These are phyloP conservation scores for Globisporangium camurandrum DNA, from an alignment of 352 stramenopile genomes.

Conservation along the genomic window DNA sequence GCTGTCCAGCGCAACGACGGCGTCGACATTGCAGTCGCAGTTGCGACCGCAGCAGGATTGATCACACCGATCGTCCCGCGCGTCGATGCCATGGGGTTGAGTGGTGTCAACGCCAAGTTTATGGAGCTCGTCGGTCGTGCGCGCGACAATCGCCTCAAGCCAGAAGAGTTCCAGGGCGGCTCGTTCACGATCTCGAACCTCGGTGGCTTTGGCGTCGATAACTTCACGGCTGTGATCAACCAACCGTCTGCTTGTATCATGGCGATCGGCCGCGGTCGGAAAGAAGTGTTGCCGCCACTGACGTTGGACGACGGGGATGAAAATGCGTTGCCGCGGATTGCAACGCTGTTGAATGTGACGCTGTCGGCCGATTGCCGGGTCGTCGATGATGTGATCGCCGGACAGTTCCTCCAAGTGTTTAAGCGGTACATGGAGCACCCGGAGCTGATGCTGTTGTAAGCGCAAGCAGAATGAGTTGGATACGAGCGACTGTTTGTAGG, in stretches of 20 bases:
- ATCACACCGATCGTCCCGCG: constrained; percentile 98
- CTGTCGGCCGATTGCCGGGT: constrained; percentile 96
- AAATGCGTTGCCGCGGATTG: constrained; percentile 81
- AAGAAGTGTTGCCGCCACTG: constrained; percentile 69
- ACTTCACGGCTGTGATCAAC: constrained; percentile 99
- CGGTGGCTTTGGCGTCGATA: constrained; percentile 96
- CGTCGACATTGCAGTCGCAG: constrained; percentile 97
- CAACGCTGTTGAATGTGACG: constrained; percentile 94
- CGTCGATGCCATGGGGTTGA: constrained; percentile 92
- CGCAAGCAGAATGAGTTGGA: neutral
- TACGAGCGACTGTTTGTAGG: neutral
- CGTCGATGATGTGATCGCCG: constrained; percentile 94
- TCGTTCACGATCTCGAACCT: constrained; percentile 99
- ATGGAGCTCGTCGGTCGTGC: constrained; percentile 96
- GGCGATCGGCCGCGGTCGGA: constrained; percentile 91
- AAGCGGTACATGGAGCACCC: constrained; percentile 96
- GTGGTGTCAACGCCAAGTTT: constrained; percentile 93
- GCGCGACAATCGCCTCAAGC: constrained; percentile 95
- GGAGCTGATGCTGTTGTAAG: constrained; percentile 79
- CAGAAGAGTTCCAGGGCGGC: constrained; percentile 98
- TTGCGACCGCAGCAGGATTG: constrained; percentile 95
- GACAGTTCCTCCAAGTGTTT: constrained; percentile 94
- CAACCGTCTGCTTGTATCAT: constrained; percentile 98
- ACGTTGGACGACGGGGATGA: constrained; percentile 28
- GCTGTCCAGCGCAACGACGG: constrained; percentile 77